phyloP scores from a whole-genome alignment of 768 basidiomycete species.

The Xerocomus spinulosus region DNA sequence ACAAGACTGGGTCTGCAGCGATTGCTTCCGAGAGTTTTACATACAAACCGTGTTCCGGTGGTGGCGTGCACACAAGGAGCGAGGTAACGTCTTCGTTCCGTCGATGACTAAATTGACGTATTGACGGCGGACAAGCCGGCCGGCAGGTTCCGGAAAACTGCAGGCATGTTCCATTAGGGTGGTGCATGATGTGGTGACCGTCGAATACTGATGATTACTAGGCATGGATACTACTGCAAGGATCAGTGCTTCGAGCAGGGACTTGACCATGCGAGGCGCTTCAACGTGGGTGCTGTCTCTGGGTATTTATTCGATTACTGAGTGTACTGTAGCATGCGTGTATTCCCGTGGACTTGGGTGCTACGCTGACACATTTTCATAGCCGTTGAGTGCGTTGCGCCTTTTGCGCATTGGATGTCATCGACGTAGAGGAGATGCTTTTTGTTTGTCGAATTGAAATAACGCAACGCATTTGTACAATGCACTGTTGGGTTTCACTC shows the following conservation, averaged over 20 bases:
- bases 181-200: no score
- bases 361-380: constrained; percentile 1
- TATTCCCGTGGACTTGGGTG: neutral
- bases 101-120: no score
- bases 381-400: neutral
- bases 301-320: neutral
- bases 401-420: neutral
- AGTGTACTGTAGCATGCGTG: constrained; percentile 6
- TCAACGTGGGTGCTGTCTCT: constrained; percentile 4
- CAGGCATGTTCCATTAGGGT: constrained; percentile 3
- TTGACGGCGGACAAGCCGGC: neutral
- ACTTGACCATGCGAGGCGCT: constrained; percentile 8
- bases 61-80: constrained; percentile 8
- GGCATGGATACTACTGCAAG: constrained; percentile 11
- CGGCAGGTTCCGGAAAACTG: constrained; percentile 2
- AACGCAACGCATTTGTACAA: no score
- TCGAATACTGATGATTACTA: neutral
- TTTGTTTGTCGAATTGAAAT: no score
- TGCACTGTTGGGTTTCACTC: no score
- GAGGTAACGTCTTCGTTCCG: neutral
- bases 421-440: neutral
- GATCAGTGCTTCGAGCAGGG: constrained; percentile 11
- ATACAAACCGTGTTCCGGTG: constrained; percentile 7
- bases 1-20: constrained; percentile 5
- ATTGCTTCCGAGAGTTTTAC: constrained; percentile 8